Base-by-base conservation (phyloP, 805 yeast genomes). In the Kluyveromyces nonfermentans region DNA sequence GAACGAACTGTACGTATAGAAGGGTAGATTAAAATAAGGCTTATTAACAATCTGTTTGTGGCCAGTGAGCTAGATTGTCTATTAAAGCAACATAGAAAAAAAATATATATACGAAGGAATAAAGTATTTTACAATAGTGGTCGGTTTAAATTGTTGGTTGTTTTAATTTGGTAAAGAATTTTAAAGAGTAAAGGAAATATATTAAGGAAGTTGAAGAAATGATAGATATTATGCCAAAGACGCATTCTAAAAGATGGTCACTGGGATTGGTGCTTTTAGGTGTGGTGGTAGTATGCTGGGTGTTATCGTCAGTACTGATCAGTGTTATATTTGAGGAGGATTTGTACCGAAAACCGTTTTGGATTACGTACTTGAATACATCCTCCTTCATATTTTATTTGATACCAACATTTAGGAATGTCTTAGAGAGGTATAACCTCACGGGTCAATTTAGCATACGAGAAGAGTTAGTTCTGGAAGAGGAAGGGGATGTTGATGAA, bases 361-460 rank as follows among this genome's bases (percentile, higher is more conserved):
- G 89, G 49, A 85, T 93, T 52, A 93, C 98, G 2, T 93, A 90
- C 67, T 63, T 90, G 53, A 93, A 89, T 66, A 89, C 97, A 0
- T 80, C 87, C 1, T 76, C 93, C 4, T 93, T 93, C 61, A 71
- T 78, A 7, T 69, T 90, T 42, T 93, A 90, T 60, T 67, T 93
- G 41, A 59, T 83, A 35, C 90, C 93, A 1, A 74, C 77, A 48
- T 50, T 59, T 22, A 48, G 53, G 39, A 63, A 60, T 31, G 44
- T 63, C 2, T 19, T 55, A 35, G 33, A 45, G 30, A 56, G 56
- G 17, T 67, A 62, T 46, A 46, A 50, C 33, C 46, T 41, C 8
- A 62, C 61, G 7, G 69, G 69, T 1, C 44, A 47, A 17, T 49
- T 54, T 37, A 50, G 54, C 34, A 47, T 60, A n/a, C 57, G 50